Evolutionary conservation across 1,284 basidiomycete species (phyloP), one percentile per base, ranked within the genome.

Genomic region (Tilletia indica): DNA sequence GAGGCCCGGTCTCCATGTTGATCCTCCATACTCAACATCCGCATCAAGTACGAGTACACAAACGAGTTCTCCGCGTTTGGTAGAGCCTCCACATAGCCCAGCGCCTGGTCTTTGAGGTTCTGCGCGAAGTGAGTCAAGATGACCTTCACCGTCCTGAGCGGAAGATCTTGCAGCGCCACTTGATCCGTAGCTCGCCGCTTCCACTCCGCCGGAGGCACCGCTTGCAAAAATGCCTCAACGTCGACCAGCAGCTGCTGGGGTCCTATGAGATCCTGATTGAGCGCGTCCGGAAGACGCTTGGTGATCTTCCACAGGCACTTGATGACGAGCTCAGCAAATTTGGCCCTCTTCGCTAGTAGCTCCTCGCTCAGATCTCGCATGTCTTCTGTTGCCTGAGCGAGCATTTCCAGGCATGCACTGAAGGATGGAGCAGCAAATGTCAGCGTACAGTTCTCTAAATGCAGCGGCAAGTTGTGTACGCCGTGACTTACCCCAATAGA

Each of bases 231-330:
- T 75, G 93, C 90, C 84, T 99, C 97, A 72, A 99, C 91, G 9
- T 95, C 92, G n/a, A 91, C 91, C 82, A 99, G 91, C 25, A 99
- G 86, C 76, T 93, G 92, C 19, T 93, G 91, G 21, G 94, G 91
- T 82, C 93, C 91, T 61, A 99, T 87, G 38, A 90, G 88, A 5
- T 89, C 87, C 70, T 93, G 92, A 75, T 89, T 89, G 63, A 99
- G 87, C 83, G 96, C 93, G 78, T 94, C 91, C 16, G 94, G 94
- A 64, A 98, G 92, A 76, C 93, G 94, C 77, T 96, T 90, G 9
- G 94, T 94, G 69, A 98, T 87, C 86, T 99, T 99, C 97, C 97
- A 99, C 45, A 99, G 89, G 85, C 97, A 99, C 87, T 99, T 99
- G 79, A 99, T 87, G 39, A 99, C 92, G 42, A 99, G 88, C 84